These are phyloP conservation scores for Chenopodium album DNA, from an alignment of 148 eudicot genomes.

Conservation along the genomic window DNA sequence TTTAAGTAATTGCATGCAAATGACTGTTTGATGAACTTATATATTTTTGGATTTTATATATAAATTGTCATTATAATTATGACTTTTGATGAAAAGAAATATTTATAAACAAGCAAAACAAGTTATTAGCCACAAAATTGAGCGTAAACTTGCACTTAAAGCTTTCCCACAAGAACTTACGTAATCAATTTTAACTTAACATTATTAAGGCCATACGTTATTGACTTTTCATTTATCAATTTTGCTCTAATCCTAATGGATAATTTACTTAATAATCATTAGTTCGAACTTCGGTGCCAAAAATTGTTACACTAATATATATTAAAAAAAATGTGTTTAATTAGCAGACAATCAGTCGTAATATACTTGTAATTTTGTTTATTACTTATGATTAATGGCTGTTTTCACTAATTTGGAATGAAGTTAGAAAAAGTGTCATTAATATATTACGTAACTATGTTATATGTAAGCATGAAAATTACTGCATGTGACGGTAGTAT, in stretches of 20 bases:
- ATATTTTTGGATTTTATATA: no score
- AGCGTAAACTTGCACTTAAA: constrained; percentile 23
- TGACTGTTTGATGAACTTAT: no score
- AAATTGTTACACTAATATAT: no score
- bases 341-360: constrained; percentile 20
- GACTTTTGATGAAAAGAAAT: constrained; percentile 21
- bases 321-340: background rate
- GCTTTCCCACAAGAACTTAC: constrained; percentile 16
- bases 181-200: constrained; percentile 30
- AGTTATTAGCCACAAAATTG: constrained; percentile 15
- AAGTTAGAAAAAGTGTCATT: constrained; percentile 21
- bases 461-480: background rate
- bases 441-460: background rate
- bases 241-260: constrained; percentile 6
- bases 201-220: constrained; percentile 17
- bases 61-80: constrained; percentile 13
- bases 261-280: constrained; percentile 32
- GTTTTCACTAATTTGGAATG: background rate
- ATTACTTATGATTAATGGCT: background rate
- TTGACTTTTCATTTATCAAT: constrained; percentile 19
- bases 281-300: constrained; percentile 11
- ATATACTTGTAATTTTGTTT: background rate
- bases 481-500: constrained; percentile 2
- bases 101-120: background rate
- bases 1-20: no score